Evolutionary conservation across 495 filamentous ascomycete species (phyloP), one percentile per base, ranked within the genome.

Genomic region (Tetracladium marchalianum): DNA sequence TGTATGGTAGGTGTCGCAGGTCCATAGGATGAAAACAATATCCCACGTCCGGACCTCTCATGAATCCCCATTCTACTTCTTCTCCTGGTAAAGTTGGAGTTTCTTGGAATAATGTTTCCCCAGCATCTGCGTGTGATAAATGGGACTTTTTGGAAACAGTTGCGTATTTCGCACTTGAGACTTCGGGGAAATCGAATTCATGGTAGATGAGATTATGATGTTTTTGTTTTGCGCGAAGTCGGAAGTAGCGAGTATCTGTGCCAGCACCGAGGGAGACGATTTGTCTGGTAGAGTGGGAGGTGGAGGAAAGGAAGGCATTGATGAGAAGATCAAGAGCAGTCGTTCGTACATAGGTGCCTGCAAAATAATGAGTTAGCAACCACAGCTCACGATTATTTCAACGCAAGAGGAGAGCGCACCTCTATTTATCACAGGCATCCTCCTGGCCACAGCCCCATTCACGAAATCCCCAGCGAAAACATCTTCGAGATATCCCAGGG

Each of bases 231-330:
- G 57, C 13, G 53, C 44, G 27, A 35, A 90, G 69, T 17, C 87
- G 81, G 50, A 94, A 85, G 55, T 76, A 80, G 15, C 92, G 77
- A 7, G 92, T 98, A 56, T 98, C 92, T 6, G 90, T 89, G 13
- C 92, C 92, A 17, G 92, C 92, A 38, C 93, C 92, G 1, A 98
- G 77, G 2, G 89, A 96, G 44, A 97, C 77, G 42, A 98, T 90
- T 57, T 98, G 92, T 57, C 83, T 87, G 39, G 46, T 61, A 37
- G 51, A 62, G 41, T 41, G 40, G 17, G 32, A 43, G 24, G 61
- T 65, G 35, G 43, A 53, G 27, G 45, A 18, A 39, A 97, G 74
- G 60, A 96, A 97, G 31, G 62, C 61, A 19, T 74, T 60, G 47
- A 97, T 78, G 18, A 98, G 77, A 34, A 63, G 66, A 65, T 97